Base-by-base conservation (phyloP, 1,139 yeast species). In the Pichia terricola region DNA sequence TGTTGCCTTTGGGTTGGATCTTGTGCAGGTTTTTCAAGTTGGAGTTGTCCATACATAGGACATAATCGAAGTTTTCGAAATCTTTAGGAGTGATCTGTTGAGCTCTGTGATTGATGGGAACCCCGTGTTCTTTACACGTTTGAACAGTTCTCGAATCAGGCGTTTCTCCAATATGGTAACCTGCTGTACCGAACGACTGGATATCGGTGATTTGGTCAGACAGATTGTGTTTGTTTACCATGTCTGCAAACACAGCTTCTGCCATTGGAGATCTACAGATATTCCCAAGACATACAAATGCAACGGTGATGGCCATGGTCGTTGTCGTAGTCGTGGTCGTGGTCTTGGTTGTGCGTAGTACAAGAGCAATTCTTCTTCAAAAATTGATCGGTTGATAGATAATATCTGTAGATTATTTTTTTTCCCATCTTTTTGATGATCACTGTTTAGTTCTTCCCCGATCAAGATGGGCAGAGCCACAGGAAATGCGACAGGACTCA, bases 191-290 rank as follows among this genome's bases (percentile, higher is more conserved):
- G 62, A 81, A 89, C 0, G 96, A 88, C 55, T 88, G 96, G 34
- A 87, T 81, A 11, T 59, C 55, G 1, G 67, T 63, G 52, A 89
- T 65, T 33, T 57, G 55, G n/a, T 59, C 52, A 3, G 56, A 44
- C 7, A 54, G 70, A 0, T 78, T 74, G 32, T 66, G 58, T 45
- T 71, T 59, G 40, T 75, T 61, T 4, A 86, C 94, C 28, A 70
- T 69, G 49, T 85, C 79, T 43, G 69, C 70, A 65, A 88, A 87
- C 1, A 88, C 84, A 0, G 96, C 96, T 61, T 89, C 97, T 0
- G 98, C 97, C 97, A 89, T 89, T 9, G 97, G 96, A 1, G 96
- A 88, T 44, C 97, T 91, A 59, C 98, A 89, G 38, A 84, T 87
- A 63, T 89, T 89, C 3, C 97, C 97, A 26, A 88, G 69, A 59